These are phyloP conservation scores for Teratosphaeria viscida DNA, from an alignment of 2,329 filamentous ascomycete genomes.

Conservation along the genomic window DNA sequence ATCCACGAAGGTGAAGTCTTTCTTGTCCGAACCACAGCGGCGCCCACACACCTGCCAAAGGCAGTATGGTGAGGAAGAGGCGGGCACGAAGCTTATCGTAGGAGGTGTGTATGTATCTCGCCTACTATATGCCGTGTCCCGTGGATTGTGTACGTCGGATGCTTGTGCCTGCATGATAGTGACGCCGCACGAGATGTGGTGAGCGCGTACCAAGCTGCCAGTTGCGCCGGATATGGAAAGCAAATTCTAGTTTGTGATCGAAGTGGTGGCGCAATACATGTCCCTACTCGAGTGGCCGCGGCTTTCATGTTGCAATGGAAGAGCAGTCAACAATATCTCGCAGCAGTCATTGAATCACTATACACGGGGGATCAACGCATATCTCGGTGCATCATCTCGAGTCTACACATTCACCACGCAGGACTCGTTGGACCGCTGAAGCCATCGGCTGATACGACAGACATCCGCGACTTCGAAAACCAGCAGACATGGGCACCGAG, in stretches of 20 bases:
- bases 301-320: not conserved
- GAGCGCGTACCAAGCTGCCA: not conserved
- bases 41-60: not conserved
- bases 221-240: not conserved
- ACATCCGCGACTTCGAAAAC: not conserved
- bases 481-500: slow-evolving; percentile 1
- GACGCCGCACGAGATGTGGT: not conserved
- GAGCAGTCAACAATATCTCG: not conserved
- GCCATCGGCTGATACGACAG: not conserved
- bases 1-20: not conserved
- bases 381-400: too few species aligned
- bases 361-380: not conserved
- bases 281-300: not conserved
- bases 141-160: not conserved
- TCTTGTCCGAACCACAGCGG: not conserved
- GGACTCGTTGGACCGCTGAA: not conserved
- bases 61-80: not conserved
- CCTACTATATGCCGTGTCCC: not conserved
- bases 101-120: not conserved
- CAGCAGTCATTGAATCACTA: not conserved
- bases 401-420: not conserved
- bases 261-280: not conserved
- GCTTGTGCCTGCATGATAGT: not conserved
- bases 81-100: not conserved
- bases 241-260: not conserved